Conservation (phyloP, 768 basidiomycete species). For the Leccinum sublutescens region DNA sequence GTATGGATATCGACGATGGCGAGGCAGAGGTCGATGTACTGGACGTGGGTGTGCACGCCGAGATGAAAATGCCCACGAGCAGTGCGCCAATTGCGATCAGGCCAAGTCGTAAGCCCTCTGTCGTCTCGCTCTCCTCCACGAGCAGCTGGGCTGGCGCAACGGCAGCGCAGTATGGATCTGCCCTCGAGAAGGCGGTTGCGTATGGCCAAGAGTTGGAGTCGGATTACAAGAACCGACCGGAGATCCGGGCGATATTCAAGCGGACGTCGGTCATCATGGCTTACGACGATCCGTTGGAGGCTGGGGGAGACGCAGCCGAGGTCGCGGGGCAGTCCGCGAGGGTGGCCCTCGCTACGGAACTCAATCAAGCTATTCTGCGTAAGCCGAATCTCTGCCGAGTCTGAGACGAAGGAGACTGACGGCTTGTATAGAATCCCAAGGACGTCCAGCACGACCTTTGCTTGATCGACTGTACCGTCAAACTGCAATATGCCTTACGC, state of each 20-base stretch:
- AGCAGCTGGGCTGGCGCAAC: slow-evolving; percentile 25
- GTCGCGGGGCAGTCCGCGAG: slow-evolving; percentile 69
- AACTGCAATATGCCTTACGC: slow-evolving; percentile 61
- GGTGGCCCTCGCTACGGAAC: slow-evolving; percentile 64
- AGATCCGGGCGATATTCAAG: slow-evolving; percentile 65
- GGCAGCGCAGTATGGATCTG: slow-evolving; percentile 49
- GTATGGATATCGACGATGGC: slow-evolving; percentile 53
- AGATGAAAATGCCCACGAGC: slow-evolving; percentile 13
- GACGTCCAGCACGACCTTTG: slow-evolving; percentile 64
- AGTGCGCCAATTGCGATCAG: slow-evolving; percentile 32
- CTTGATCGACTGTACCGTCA: slow-evolving; percentile 80
- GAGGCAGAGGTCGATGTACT: slow-evolving; percentile 32
- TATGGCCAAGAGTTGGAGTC: slow-evolving; percentile 72
- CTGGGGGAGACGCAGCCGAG: slow-evolving; percentile 61
- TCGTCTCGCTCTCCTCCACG: slow-evolving; percentile 28
- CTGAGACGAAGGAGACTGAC: slow-evolving; percentile 3
- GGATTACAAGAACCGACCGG: slow-evolving; percentile 64
- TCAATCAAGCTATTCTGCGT: slow-evolving; percentile 85
- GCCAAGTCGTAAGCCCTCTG: slow-evolving; percentile 29
- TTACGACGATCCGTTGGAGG: slow-evolving; percentile 70
- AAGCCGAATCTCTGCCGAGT: slow-evolving; percentile 24
- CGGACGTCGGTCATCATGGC: slow-evolving; percentile 79
- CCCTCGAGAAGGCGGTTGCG: slow-evolving; percentile 62
- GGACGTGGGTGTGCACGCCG: slow-evolving; percentile 11
- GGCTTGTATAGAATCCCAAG: slow-evolving; percentile 63